These are phyloP conservation scores for Psilocybe cubensis DNA, from an alignment of 768 basidiomycete species.

Conservation along the genomic window DNA sequence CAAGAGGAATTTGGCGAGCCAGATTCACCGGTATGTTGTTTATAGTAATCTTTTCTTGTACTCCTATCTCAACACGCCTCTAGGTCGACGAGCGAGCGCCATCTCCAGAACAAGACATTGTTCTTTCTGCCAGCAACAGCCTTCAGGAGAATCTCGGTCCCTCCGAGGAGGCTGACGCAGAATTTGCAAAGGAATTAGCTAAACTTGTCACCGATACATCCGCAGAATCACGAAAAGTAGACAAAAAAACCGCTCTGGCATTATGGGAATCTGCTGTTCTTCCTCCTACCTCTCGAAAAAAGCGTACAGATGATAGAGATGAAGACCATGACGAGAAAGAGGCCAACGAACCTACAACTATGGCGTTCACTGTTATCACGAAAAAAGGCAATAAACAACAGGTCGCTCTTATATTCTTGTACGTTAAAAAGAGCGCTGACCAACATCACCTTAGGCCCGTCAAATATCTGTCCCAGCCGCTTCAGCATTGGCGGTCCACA, in stretches of 20 bases:
- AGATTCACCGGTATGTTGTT: slow-evolving; percentile 52
- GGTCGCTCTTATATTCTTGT: slow-evolving; percentile 44
- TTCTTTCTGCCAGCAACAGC: slow-evolving; percentile 59
- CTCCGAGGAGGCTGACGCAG: slow-evolving; percentile 87
- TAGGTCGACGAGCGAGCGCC: slow-evolving; percentile 72
- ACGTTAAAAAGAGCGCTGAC: background rate
- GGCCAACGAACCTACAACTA: slow-evolving; percentile 46
- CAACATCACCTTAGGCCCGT: slow-evolving; percentile 60
- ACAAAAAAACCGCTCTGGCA: slow-evolving; percentile 84
- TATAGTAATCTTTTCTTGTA: background rate
- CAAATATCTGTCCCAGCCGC: slow-evolving; percentile 87
- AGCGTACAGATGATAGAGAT: slow-evolving; percentile 61
- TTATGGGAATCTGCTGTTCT: slow-evolving; percentile 90
- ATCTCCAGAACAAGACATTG: slow-evolving; percentile 82
- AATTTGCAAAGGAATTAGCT: slow-evolving; percentile 94
- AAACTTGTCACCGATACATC: slow-evolving; percentile 93
- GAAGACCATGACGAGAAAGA: slow-evolving; percentile 49
- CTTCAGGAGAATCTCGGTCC: slow-evolving; percentile 77
- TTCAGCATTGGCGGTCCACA: slow-evolving; percentile 89
- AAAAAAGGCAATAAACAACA: slow-evolving; percentile 94
- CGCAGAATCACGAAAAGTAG: slow-evolving; percentile 80
- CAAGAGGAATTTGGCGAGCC: slow-evolving; percentile 66
- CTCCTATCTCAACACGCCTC: background rate
- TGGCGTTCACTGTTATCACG: slow-evolving; percentile 93
- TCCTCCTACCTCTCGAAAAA: slow-evolving; percentile 67